phyloP scores from a whole-genome alignment of 164 flowering plant species.

The Dillenia suffruticosa region DNA sequence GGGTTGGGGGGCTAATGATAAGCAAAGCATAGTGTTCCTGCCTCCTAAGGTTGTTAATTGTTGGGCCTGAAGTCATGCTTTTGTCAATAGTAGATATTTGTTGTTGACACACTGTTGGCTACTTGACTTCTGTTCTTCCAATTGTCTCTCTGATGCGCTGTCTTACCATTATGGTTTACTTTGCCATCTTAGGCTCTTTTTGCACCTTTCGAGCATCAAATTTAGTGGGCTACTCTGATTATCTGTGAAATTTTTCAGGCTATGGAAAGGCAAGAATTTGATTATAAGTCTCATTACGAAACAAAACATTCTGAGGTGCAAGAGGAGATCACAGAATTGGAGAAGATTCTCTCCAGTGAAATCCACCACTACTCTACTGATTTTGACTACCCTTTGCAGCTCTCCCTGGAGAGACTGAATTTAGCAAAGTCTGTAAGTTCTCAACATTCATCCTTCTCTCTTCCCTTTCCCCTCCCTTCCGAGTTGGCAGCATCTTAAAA shows the following conservation, averaged over 20 bases:
- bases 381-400: constrained; percentile 23
- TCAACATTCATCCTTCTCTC: background rate
- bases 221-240: background rate
- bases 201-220: background rate
- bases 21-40: too few relatives aligned
- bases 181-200: too few relatives aligned
- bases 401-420: constrained; percentile 30
- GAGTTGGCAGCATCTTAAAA: too few relatives aligned
- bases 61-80: too few relatives aligned
- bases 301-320: constrained; percentile 29
- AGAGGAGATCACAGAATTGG: constrained; percentile 41
- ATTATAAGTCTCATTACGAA: constrained; percentile 20
- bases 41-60: too few relatives aligned
- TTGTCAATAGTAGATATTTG: too few relatives aligned
- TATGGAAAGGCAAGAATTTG: constrained; percentile 39
- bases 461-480: too few relatives aligned
- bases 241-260: constrained; percentile 22
- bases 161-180: too few relatives aligned
- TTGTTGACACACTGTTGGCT: too few relatives aligned
- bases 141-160: too few relatives aligned
- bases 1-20: too few relatives aligned
- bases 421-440: constrained; percentile 47
- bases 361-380: constrained; percentile 6
- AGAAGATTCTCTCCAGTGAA: constrained; percentile 21
- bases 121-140: background rate